Conservation (phyloP, 768 basidiomycete species). For the Lentinula sp. region DNA sequence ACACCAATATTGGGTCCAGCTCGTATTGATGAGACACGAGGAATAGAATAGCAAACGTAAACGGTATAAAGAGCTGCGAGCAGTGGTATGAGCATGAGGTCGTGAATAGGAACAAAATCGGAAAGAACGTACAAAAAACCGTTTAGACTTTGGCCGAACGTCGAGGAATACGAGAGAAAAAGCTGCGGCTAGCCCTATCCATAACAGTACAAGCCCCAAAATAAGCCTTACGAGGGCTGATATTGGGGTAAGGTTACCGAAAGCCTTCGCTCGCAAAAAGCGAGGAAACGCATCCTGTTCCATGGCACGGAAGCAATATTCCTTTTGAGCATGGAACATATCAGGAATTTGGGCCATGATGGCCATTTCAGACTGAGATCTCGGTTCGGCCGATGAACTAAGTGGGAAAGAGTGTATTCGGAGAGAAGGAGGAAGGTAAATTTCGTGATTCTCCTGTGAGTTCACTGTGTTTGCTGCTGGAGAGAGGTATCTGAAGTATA, state of each 20-base stretch:
- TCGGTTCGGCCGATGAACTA: slow-evolving; percentile 67
- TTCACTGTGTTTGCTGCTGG: slow-evolving; percentile 71
- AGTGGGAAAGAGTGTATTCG: slow-evolving; percentile 90
- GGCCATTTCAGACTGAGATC: slow-evolving; percentile 57
- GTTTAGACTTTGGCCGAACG: slow-evolving; percentile 83
- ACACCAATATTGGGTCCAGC: slow-evolving; percentile 92
- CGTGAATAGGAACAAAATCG: not conserved
- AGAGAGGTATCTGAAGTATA: slow-evolving; percentile 91
- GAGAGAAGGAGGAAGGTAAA: slow-evolving; percentile 91
- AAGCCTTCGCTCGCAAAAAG: slow-evolving; percentile 95
- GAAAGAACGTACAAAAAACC: slow-evolving; percentile 80
- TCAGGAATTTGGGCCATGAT: slow-evolving; percentile 90
- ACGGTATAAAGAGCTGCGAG: slow-evolving; percentile 86
- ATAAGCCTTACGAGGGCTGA: slow-evolving; percentile 84
- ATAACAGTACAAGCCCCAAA: slow-evolving; percentile 77
- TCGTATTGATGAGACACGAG: slow-evolving; percentile 96
- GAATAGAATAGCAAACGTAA: slow-evolving; percentile 82
- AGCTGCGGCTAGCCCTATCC: slow-evolving; percentile 90
- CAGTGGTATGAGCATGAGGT: not conserved
- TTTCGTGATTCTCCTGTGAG: slow-evolving; percentile 90
- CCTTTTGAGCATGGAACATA: slow-evolving; percentile 96
- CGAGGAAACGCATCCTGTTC: slow-evolving; percentile 93
- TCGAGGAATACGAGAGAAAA: slow-evolving; percentile 94
- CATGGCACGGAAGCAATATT: slow-evolving; percentile 94
- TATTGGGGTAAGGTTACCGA: slow-evolving; percentile 92